Percentiles rank a stretch among this genome's conserved stretches.
Conservation (phyloP, 768 basidiomycete species). For the Suillus cothurnatus region DNA sequence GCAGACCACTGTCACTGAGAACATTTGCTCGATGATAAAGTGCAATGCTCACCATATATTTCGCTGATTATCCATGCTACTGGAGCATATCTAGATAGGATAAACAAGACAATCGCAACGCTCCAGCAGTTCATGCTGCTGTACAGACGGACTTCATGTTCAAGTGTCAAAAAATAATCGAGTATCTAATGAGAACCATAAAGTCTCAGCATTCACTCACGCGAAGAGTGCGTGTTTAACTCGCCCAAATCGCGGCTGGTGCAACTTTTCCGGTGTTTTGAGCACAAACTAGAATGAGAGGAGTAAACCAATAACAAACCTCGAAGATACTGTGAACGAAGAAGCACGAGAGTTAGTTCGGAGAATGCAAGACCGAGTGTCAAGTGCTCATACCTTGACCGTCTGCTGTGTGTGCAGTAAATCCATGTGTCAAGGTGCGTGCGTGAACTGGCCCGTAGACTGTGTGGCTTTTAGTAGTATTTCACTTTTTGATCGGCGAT, state of each 20-base stretch:
- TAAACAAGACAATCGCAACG: constrained; percentile 9
- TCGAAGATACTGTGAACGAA: constrained; percentile 11
- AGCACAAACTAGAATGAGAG: no score
- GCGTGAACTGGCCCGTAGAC: neutral
- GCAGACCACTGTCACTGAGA: neutral
- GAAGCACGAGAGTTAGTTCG: neutral
- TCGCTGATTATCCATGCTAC: constrained; percentile 9
- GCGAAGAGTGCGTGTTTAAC: neutral
- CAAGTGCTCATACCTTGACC: constrained; percentile 6
- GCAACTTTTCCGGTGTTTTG: constrained; percentile 7
- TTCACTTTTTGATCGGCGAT: neutral
- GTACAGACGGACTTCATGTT: constrained; percentile 14
- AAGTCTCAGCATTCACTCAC: neutral
- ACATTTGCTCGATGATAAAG: neutral
- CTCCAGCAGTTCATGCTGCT: constrained; percentile 2
- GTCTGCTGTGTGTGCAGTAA: constrained; percentile 13
- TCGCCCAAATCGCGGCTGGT: constrained; percentile 13
- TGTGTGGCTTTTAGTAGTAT: neutral
- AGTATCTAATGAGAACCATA: constrained; percentile 3
- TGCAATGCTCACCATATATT: constrained; percentile 10
- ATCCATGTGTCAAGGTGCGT: neutral
- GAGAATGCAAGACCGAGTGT: neutral
- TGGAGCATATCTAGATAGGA: constrained; percentile 15
- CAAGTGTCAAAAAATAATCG: constrained; percentile 14
- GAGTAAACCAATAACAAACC: constrained; percentile 1